Conservation (phyloP, 805 yeast genomes). For the Yamadazyma ubonensis region DNA sequence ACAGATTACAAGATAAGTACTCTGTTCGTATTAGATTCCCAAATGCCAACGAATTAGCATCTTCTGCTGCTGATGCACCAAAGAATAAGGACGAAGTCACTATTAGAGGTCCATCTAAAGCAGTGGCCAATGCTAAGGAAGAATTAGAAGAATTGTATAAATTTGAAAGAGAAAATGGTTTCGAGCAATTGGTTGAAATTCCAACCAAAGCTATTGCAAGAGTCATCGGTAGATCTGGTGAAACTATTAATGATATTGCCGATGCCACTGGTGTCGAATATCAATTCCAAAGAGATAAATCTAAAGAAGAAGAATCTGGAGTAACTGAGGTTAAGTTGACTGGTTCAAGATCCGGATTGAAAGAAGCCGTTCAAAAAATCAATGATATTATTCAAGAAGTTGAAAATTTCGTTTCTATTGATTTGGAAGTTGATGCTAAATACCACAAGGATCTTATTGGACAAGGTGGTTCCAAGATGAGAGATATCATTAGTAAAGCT, state of each 20-base stretch:
- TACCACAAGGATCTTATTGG: slow-evolving; percentile 79
- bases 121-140: slow-evolving; percentile 77
- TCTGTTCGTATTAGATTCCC: slow-evolving; percentile 81
- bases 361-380: slow-evolving; percentile 66
- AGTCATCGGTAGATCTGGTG: slow-evolving; percentile 89
- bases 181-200: slow-evolving; percentile 58
- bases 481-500: slow-evolving; percentile 72
- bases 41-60: slow-evolving; percentile 26
- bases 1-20: slow-evolving; percentile 85
- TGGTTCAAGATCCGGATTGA: slow-evolving; percentile 76
- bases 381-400: slow-evolving; percentile 61
- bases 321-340: slow-evolving; percentile 64
- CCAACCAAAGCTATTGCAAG: slow-evolving; percentile 76
- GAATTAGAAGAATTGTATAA: slow-evolving; percentile 81
- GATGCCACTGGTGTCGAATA: slow-evolving; percentile 65
- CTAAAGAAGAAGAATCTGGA: slow-evolving; percentile 47
- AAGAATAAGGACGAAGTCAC: slow-evolving; percentile 59
- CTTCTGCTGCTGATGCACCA: slow-evolving; percentile 34
- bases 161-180: slow-evolving; percentile 85
- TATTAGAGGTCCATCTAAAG: slow-evolving; percentile 87
- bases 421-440: slow-evolving; percentile 67
- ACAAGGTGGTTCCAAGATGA: slow-evolving; percentile 68
- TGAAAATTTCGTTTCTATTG: slow-evolving; percentile 57
- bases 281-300: slow-evolving; percentile 41
- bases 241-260: slow-evolving; percentile 74